phyloP scores from a whole-genome alignment of 169 alveolate genomes.

The Neospora caninum region DNA sequence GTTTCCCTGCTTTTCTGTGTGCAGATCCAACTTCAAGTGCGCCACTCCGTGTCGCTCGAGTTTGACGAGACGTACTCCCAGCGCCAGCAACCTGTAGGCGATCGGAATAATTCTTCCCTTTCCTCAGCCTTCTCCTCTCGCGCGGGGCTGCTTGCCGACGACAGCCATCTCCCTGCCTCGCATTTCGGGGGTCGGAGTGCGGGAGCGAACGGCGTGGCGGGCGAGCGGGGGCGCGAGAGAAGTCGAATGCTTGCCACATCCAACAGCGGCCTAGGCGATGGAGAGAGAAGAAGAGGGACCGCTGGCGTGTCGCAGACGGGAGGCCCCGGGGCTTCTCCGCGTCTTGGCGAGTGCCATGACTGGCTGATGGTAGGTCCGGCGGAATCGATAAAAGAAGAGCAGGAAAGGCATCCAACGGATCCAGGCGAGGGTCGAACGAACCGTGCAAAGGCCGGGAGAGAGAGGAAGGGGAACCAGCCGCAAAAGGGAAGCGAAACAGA shows the following conservation, averaged over 20 bases:
- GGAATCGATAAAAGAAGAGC: too few species aligned
- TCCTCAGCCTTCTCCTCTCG: neutral
- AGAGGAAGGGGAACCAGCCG: too few species aligned
- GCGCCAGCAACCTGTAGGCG: conserved; percentile 1
- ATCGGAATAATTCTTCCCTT: neutral
- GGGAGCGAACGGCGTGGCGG: neutral
- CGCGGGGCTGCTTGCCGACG: neutral
- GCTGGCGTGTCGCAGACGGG: conserved; percentile 19
- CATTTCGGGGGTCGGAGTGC: neutral
- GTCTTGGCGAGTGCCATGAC: conserved; percentile 64
- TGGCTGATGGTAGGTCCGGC: conserved; percentile 56
- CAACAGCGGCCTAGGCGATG: neutral
- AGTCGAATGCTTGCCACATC: neutral
- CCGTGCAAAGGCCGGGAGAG: too few species aligned
- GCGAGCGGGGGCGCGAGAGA: neutral
- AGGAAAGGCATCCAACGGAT: neutral
- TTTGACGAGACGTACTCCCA: conserved; percentile 8
- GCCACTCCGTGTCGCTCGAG: conserved; percentile 38
- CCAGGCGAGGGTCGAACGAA: too few species aligned
- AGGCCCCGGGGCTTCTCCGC: conserved; percentile 43
- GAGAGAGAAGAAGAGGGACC: neutral
- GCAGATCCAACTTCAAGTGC: conserved; percentile 1
- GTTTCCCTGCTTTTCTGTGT: neutral
- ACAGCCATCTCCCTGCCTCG: neutral
- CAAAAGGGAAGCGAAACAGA: too few species aligned